These are phyloP conservation scores for Exophiala phaeomuriformis DNA, from an alignment of 2,329 filamentous ascomycete species.

Conservation along the genomic window DNA sequence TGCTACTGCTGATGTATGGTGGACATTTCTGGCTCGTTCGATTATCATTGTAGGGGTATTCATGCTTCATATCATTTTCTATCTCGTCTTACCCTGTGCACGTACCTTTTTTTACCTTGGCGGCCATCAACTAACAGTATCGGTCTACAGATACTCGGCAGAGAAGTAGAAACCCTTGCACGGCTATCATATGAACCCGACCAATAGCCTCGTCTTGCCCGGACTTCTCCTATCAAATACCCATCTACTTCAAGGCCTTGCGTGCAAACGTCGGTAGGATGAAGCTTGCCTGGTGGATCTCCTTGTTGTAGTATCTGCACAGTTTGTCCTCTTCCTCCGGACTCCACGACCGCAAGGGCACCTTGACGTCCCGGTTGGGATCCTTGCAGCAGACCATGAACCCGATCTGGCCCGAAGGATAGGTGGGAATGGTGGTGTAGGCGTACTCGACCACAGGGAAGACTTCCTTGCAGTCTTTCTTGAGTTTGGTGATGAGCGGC, in stretches of 20 bases:
- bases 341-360: slow-evolving; percentile 73
- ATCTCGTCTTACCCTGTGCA: background rate
- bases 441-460: slow-evolving; percentile 98
- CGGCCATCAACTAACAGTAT: background rate
- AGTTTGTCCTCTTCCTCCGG: slow-evolving; percentile 84
- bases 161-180: background rate
- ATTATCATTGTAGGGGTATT: background rate
- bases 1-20: background rate
- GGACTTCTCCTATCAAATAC: background rate
- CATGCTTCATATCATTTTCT: background rate
- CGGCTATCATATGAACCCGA: background rate
- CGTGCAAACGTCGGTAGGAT: slow-evolving; percentile 88
- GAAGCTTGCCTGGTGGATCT: slow-evolving; percentile 93
- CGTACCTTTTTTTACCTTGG: background rate
- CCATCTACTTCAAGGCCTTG: slow-evolving; percentile 52
- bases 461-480: slow-evolving; percentile 93
- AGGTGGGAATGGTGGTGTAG: slow-evolving; percentile 97
- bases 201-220: background rate
- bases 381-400: slow-evolving; percentile 99
- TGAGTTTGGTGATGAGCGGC: slow-evolving; percentile 83
- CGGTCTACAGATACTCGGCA: background rate
- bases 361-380: slow-evolving; percentile 69
- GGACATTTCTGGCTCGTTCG: background rate
- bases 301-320: slow-evolving; percentile 95
- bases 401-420: slow-evolving; percentile 97